phyloP scores from a whole-genome alignment of 1,139 yeast species.

The Scheffersomyces titani region DNA sequence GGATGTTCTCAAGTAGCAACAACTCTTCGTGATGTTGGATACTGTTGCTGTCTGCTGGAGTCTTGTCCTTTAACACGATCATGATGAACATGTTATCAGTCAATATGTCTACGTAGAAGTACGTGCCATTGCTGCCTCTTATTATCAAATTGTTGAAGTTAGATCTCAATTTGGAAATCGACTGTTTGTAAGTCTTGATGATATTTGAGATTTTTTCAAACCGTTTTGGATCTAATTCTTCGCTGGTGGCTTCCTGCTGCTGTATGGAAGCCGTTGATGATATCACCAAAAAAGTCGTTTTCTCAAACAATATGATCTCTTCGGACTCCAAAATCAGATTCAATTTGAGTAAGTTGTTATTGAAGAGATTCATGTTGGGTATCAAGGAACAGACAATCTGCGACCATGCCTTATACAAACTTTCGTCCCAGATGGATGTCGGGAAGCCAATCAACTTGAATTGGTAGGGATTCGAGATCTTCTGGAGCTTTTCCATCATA shows the following conservation, averaged over 20 bases:
- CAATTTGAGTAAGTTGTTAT: slow-evolving; percentile 72
- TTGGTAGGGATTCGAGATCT: slow-evolving; percentile 75
- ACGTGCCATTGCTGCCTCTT: slow-evolving; percentile 70
- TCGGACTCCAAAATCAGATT: slow-evolving; percentile 80
- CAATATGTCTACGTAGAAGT: slow-evolving; percentile 65
- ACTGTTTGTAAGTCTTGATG: slow-evolving; percentile 91
- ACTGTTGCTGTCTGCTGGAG: slow-evolving; percentile 18
- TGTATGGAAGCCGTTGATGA: slow-evolving; percentile 61
- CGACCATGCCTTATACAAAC: slow-evolving; percentile 96
- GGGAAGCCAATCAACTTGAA: slow-evolving; percentile 87
- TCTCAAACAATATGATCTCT: slow-evolving; percentile 89
- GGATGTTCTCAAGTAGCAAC: slow-evolving; percentile 65
- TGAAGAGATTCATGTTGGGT: slow-evolving; percentile 85
- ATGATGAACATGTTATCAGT: slow-evolving; percentile 76
- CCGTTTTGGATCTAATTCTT: slow-evolving; percentile 75
- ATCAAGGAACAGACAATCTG: slow-evolving; percentile 91
- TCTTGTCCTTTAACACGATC: slow-evolving; percentile 57
- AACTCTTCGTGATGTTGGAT: slow-evolving; percentile 57
- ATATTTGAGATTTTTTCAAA: slow-evolving; percentile 93
- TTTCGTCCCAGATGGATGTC: slow-evolving; percentile 97
- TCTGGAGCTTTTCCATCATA: slow-evolving; percentile 81
- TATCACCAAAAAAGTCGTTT: slow-evolving; percentile 89
- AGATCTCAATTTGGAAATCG: slow-evolving; percentile 84
- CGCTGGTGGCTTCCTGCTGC: slow-evolving; percentile 10
- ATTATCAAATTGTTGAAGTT: slow-evolving; percentile 78